A percentile compares a stretch with the other conserved stretches of the same genome.
Evolutionary conservation across 2,329 filamentous ascomycete species (phyloP).

Genomic region (Penicillium sp.): DNA sequence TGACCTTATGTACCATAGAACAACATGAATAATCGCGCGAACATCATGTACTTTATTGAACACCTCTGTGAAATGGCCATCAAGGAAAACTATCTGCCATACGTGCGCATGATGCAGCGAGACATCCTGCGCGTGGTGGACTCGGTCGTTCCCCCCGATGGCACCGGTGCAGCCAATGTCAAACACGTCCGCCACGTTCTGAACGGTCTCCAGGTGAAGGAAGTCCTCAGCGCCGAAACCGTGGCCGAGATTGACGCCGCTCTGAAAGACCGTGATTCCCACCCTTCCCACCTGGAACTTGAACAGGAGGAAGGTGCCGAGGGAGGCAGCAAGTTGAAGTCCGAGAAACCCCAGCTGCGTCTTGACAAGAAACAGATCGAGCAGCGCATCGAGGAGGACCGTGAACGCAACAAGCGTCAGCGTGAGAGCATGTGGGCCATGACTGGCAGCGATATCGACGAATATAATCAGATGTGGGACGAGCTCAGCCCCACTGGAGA

Average conservation of each 20-base stretch:
- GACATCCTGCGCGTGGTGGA: conserved; percentile 91
- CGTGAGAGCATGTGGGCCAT: conserved; percentile 94
- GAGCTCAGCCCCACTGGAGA: conserved; percentile 83
- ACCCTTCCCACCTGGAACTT: conserved; percentile 55
- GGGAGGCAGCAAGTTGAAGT: conserved; percentile 25
- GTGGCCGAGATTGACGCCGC: conserved; percentile 79
- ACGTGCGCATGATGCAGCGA: conserved; percentile 89
- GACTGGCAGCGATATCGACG: conserved; percentile 61
- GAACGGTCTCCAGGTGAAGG: conserved; percentile 66
- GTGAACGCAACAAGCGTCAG: conserved; percentile 88
- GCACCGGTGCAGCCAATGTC: conserved; percentile 86
- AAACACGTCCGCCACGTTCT: conserved; percentile 85
- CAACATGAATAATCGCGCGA: conserved; percentile 94
- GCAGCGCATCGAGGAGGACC: conserved; percentile 93
- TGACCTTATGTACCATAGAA: conserved; percentile 52
- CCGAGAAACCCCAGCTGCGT: conserved; percentile 39
- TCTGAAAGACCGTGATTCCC: conserved; percentile 72
- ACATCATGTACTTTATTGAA: conserved; percentile 99
- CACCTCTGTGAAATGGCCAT: conserved; percentile 84
- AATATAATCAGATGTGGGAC: conserved; percentile 80
- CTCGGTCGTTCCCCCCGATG: conserved; percentile 81
- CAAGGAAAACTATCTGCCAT: conserved; percentile 72
- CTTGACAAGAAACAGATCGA: conserved; percentile 88
- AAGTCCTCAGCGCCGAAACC: conserved; percentile 70
- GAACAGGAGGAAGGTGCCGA: conserved; percentile 35